Conservation (phyloP, 1,284 basidiomycete species). For the Inonotus obliquus region DNA sequence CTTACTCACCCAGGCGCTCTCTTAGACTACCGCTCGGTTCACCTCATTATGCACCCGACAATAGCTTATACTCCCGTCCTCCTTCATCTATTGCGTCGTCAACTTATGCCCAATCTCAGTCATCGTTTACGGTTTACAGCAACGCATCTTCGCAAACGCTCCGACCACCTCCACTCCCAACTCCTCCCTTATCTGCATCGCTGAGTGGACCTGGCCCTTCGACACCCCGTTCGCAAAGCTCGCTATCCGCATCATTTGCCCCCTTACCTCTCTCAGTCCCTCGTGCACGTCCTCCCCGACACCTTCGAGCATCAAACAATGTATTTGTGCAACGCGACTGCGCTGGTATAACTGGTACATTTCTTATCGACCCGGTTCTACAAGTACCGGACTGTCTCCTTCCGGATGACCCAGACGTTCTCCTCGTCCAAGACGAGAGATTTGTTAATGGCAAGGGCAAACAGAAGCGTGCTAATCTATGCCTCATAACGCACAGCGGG, state of each 20-base stretch:
- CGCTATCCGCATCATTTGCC: neutral
- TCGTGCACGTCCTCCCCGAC: neutral
- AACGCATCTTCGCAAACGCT: conserved; percentile 10
- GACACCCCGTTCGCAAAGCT: neutral
- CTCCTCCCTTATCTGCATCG: neutral
- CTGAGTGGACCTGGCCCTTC: neutral
- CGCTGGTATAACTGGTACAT: conserved; percentile 11
- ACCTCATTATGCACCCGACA: neutral
- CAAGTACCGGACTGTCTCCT: conserved; percentile 17
- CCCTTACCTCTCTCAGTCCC: neutral
- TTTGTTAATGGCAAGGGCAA: conserved; percentile 6
- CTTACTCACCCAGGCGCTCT: conserved; percentile 13
- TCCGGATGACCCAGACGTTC: conserved; percentile 9
- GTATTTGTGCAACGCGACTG: conserved; percentile 12
- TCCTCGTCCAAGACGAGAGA: neutral
- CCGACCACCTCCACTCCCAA: neutral
- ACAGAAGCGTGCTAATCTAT: conserved; percentile 5
- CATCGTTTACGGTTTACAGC: conserved; percentile 5
- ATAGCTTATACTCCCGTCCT: neutral
- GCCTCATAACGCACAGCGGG: conserved; percentile 7
- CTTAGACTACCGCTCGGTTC: neutral
- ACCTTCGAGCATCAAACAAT: conserved; percentile 13
- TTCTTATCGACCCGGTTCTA: conserved; percentile 14
- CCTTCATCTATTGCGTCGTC: neutral
- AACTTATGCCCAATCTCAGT: neutral